Conservation (phyloP, 2,329 filamentous ascomycete species). For the Didymella pinodella region DNA sequence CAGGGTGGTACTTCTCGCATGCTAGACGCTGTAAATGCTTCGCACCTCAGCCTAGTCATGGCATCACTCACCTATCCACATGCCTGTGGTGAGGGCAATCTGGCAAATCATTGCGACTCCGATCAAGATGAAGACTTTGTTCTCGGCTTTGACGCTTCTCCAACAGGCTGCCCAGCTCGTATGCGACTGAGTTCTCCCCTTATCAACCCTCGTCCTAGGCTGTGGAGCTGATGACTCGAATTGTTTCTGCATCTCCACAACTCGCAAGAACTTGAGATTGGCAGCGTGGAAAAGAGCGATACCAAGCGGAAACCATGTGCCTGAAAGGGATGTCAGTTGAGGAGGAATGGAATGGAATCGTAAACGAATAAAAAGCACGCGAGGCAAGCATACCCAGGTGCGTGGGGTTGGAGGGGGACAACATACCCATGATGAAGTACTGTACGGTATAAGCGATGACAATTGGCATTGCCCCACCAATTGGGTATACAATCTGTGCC, state of each 20-base stretch:
- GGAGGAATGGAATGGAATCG: not conserved
- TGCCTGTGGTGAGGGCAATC: constrained; percentile 14
- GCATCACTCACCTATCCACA: constrained; percentile 13
- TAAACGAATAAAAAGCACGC: not conserved
- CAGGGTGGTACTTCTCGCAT: constrained; percentile 26
- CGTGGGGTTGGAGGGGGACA: no score
- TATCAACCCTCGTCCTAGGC: constrained; percentile 2
- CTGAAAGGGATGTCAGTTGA: not conserved
- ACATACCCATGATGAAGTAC: constrained; percentile 29
- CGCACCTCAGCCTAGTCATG: no score
- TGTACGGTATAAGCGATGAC: constrained; percentile 27
- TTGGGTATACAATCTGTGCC: constrained; percentile 26
- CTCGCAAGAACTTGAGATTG: constrained; percentile 26
- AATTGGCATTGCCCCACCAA: constrained; percentile 24
- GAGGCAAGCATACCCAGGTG: not conserved
- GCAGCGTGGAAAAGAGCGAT: constrained; percentile 31
- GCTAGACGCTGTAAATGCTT: not conserved
- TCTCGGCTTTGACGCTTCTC: constrained; percentile 7
- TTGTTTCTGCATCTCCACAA: constrained; percentile 27
- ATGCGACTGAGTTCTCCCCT: constrained; percentile 1
- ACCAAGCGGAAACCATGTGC: constrained; percentile 30
- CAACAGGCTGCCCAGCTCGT: constrained; percentile 11
- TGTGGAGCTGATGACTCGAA: constrained; percentile 11
- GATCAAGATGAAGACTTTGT: constrained; percentile 12
- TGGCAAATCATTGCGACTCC: constrained; percentile 16